Conservation (phyloP, 108 stramenopile species). For the Nannochloropsis salina region DNA sequence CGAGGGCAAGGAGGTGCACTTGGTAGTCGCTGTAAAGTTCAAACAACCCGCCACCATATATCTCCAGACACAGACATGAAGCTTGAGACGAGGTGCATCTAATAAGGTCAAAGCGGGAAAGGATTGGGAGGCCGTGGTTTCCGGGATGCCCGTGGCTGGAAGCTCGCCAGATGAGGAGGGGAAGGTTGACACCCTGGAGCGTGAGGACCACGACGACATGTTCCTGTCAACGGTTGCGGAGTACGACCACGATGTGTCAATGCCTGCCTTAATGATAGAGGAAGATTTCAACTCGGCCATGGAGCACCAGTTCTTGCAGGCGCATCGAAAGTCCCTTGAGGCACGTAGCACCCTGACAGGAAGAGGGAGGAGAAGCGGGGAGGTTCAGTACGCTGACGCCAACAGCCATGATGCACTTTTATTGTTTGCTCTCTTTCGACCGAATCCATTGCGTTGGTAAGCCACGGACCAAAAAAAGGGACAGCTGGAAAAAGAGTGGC, state of each 20-base stretch:
- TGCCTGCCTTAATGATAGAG: neutral
- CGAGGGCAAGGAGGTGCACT: too few species aligned
- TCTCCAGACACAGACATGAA: too few species aligned
- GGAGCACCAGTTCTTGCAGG: neutral
- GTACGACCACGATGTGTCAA: constrained; percentile 3
- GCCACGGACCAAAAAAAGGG: neutral
- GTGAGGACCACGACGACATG: neutral
- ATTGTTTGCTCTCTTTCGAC: constrained; percentile 4
- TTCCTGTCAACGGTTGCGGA: neutral
- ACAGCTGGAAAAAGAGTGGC: too few species aligned
- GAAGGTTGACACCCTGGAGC: neutral
- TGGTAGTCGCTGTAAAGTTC: too few species aligned
- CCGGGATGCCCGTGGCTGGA: neutral
- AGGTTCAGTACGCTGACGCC: neutral
- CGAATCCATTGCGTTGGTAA: neutral
- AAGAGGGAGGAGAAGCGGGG: neutral
- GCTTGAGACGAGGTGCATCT: too few species aligned
- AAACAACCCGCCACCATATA: too few species aligned
- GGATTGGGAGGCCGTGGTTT: too few species aligned
- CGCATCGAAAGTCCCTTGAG: neutral
- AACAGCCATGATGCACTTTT: neutral
- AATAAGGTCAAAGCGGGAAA: too few species aligned
- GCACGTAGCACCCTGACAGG: neutral
- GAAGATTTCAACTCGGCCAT: neutral
- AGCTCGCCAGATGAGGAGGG: neutral